A percentile compares a stretch with the other conserved stretches of the same genome.
phyloP scores from a whole-genome alignment of 352 stramenopile species.

The Phytopythium mirpurense region DNA sequence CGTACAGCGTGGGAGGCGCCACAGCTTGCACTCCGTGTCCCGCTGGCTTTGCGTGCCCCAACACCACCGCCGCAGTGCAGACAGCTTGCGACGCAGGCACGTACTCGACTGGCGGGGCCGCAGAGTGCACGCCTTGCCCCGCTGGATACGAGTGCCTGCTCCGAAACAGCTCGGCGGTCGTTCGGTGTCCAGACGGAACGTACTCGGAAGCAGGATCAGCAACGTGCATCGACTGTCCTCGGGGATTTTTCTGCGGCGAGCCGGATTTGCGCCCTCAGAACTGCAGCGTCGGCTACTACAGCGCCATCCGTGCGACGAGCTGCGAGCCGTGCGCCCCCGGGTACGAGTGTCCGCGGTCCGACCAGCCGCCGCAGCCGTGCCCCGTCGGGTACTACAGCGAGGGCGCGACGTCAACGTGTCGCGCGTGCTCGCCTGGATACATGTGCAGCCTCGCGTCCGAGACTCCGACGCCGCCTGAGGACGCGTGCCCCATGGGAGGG shows the following conservation, averaged over 20 bases:
- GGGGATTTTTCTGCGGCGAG: constrained; percentile 76
- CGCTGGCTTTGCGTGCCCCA: constrained; percentile 71
- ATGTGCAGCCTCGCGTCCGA: constrained; percentile 78
- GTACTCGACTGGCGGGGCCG: constrained; percentile 44
- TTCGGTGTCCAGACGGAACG: constrained; percentile 50
- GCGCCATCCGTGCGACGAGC: constrained; percentile 47
- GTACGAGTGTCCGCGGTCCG: constrained; percentile 76
- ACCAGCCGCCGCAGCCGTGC: constrained; percentile 73
- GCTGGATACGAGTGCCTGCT: constrained; percentile 75
- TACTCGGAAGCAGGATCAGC: constrained; percentile 58
- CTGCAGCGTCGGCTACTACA: constrained; percentile 80
- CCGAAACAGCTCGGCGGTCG: constrained; percentile 51
- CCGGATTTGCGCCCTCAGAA: constrained; percentile 58
- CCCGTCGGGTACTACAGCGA: constrained; percentile 86
- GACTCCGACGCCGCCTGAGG: constrained; percentile 66
- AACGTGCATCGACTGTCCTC: constrained; percentile 69
- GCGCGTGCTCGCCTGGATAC: constrained; percentile 61
- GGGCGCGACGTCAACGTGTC: constrained; percentile 62
- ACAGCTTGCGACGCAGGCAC: constrained; percentile 48
- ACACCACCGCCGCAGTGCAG: constrained; percentile 38
- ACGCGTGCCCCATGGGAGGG: constrained; percentile 85
- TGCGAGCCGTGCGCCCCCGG: constrained; percentile 71
- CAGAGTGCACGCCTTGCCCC: constrained; percentile 60
- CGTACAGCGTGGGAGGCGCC: constrained; percentile 51
- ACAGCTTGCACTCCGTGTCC: constrained; percentile 51